Percentiles rank a stretch among this genome's conserved stretches.
These are phyloP conservation scores for Parastagonospora avenae DNA, from an alignment of 2,329 filamentous ascomycete species.

Conservation along the genomic window DNA sequence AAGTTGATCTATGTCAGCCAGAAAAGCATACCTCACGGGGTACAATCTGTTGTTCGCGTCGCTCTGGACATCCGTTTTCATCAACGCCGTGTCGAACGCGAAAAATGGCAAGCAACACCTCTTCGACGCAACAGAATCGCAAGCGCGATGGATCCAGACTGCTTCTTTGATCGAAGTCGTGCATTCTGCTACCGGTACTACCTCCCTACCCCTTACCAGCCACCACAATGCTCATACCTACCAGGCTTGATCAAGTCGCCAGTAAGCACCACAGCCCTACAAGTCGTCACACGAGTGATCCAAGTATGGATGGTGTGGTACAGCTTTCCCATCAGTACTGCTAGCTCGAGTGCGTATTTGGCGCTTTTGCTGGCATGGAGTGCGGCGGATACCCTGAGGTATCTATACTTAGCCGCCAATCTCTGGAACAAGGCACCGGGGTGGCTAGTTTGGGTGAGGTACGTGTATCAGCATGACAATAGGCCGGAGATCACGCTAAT, in stretches of 20 bases:
- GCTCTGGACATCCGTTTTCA: slow-evolving; percentile 21
- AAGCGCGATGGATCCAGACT: slow-evolving; percentile 27
- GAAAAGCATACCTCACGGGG: slow-evolving; percentile 23
- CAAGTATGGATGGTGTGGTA: slow-evolving; percentile 38
- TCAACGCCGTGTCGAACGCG: slow-evolving; percentile 3
- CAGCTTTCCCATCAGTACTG: slow-evolving; percentile 22
- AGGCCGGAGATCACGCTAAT: not conserved
- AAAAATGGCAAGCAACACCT: slow-evolving; percentile 2
- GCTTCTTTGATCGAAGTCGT: slow-evolving; percentile 25
- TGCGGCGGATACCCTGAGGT: slow-evolving; percentile 26
- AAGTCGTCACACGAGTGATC: slow-evolving; percentile 31
- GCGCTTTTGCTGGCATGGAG: slow-evolving; percentile 28
- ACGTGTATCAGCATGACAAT: not conserved
- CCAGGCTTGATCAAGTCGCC: slow-evolving; percentile 30
- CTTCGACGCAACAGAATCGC: slow-evolving; percentile 18
- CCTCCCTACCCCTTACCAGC: not conserved
- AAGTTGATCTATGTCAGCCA: not conserved
- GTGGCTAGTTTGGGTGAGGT: slow-evolving; percentile 26
- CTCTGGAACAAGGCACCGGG: slow-evolving; percentile 20
- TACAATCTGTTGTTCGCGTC: slow-evolving; percentile 28
- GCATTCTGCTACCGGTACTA: slow-evolving; percentile 24
- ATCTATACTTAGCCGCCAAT: slow-evolving; percentile 28
- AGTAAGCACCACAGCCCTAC: slow-evolving; percentile 26
- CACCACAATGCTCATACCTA: not conserved
- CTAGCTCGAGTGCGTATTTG: slow-evolving; percentile 20